Evolutionary conservation across 179 eudicot species (phyloP).

Genomic region (Spinacia oleracea): DNA sequence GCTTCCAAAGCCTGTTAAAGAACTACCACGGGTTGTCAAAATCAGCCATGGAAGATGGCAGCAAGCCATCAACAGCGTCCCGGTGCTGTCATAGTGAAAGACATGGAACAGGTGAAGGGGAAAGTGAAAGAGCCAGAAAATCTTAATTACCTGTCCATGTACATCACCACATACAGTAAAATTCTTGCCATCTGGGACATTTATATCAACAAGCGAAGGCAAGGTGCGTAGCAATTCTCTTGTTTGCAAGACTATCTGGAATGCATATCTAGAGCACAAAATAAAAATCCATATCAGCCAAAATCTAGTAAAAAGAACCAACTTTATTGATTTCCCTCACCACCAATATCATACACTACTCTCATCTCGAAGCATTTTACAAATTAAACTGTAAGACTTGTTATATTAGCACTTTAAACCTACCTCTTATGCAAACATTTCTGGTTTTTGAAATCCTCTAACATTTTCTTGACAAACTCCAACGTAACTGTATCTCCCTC

Average conservation of each 20-base stretch:
- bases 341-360: not conserved
- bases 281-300: not conserved
- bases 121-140: constrained; percentile 5
- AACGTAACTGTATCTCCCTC: constrained; percentile 86
- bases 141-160: constrained; percentile 89
- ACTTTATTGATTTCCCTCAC: not conserved
- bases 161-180: constrained; percentile 99
- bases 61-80: not conserved
- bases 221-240: constrained; percentile 86
- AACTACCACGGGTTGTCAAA: not conserved
- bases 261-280: constrained; percentile 69
- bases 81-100: not conserved
- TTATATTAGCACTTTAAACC: constrained; percentile 12
- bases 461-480: constrained; percentile 90
- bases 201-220: constrained; percentile 95
- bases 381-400: not conserved
- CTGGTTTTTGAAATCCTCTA: constrained; percentile 90
- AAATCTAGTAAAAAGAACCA: constrained; percentile 1
- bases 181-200: constrained; percentile 79
- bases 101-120: not conserved
- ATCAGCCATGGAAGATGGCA: not conserved
- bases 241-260: constrained; percentile 85
- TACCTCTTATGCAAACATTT: constrained; percentile 86
- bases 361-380: not conserved
- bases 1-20: not conserved